These are phyloP conservation scores for Aurifilum marmelostoma DNA, from an alignment of 2,329 filamentous ascomycete genomes.

Conservation along the genomic window DNA sequence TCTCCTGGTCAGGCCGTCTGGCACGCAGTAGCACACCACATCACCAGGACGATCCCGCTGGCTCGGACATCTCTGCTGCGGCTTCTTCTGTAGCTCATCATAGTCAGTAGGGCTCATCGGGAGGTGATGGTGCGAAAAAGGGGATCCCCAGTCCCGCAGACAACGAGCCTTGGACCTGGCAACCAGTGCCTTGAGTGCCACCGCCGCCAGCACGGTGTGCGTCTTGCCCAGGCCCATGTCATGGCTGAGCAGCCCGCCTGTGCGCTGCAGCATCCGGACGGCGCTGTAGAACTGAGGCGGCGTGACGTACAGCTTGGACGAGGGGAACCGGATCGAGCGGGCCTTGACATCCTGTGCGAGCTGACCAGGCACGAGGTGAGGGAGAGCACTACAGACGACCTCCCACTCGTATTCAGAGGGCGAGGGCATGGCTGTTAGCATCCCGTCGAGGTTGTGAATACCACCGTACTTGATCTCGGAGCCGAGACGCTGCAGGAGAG, in stretches of 20 bases:
- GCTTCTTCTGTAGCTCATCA: background rate
- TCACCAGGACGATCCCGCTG: background rate
- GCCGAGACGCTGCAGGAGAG: background rate
- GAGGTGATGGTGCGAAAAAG: background rate
- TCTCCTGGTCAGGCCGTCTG: background rate
- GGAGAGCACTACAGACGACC: background rate
- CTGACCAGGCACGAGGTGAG: background rate
- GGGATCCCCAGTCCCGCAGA: background rate
- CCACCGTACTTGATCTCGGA: constrained; percentile 3
- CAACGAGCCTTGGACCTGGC: background rate
- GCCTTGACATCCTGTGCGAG: background rate
- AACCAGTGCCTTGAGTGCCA: background rate
- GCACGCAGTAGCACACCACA: constrained; percentile 7
- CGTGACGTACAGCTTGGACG: constrained; percentile 1
- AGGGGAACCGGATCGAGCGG: background rate
- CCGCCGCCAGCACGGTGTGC: background rate
- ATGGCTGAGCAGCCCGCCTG: background rate
- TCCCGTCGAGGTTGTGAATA: constrained; percentile 6
- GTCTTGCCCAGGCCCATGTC: constrained; percentile 6
- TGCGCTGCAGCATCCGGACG: background rate
- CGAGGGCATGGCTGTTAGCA: background rate
- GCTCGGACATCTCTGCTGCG: constrained; percentile 11
- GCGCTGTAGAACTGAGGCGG: constrained; percentile 15
- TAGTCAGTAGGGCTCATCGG: background rate
- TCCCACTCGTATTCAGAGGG: background rate